These are phyloP conservation scores for Sporobolomyces pararoseus DNA, from an alignment of 768 basidiomycete genomes.

Conservation along the genomic window DNA sequence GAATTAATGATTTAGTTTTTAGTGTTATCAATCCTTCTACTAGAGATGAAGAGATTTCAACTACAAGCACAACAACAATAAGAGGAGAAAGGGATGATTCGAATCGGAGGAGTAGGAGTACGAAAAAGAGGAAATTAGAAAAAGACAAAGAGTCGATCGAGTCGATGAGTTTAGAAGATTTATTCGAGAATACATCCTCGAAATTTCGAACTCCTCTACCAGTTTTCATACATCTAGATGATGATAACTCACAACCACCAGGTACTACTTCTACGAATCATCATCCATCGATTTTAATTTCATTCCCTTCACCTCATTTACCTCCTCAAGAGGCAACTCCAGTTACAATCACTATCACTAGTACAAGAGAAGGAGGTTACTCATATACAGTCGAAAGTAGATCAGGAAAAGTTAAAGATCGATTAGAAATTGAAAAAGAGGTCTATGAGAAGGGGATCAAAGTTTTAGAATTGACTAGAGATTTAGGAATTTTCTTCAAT, in stretches of 20 bases:
- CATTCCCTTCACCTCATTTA: constrained; percentile 3
- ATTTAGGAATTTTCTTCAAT: neutral
- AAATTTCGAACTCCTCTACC: neutral
- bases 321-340: neutral
- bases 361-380: too few relatives aligned
- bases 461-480: neutral
- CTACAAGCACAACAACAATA: too few relatives aligned
- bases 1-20: neutral
- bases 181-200: neutral
- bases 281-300: neutral
- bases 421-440: neutral
- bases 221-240: neutral
- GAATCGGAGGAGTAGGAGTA: neutral
- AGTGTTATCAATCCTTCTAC: neutral
- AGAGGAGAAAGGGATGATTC: neutral
- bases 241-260: neutral
- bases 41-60: neutral
- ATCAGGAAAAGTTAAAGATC: neutral
- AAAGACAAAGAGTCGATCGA: neutral
- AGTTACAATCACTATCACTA: too few relatives aligned
- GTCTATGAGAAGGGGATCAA: too few relatives aligned
- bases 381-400: neutral
- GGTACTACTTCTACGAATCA: too few relatives aligned
- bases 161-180: neutral
- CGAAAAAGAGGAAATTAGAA: neutral